Evolutionary conservation across 257 asterid genomes (phyloP).

Genomic region (Solanum pinnatisectum): DNA sequence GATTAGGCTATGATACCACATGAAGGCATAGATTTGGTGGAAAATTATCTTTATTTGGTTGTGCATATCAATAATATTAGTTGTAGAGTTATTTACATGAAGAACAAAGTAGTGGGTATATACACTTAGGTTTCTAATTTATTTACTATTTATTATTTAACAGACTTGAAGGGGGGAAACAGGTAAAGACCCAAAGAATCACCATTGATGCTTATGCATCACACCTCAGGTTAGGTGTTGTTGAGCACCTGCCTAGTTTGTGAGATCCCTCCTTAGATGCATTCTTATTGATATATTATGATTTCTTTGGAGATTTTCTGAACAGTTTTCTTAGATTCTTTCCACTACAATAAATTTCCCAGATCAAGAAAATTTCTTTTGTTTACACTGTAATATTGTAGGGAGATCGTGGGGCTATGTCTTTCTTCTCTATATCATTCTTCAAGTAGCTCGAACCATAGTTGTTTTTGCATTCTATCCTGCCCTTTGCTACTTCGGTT

Average conservation of each 20-base stretch:
- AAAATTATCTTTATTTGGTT: not conserved
- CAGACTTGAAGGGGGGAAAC: not conserved
- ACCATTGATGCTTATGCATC: not conserved
- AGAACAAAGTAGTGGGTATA: not conserved
- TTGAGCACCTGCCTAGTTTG: not conserved
- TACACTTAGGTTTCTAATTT: not conserved
- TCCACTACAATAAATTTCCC: not conserved
- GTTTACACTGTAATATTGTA: not conserved
- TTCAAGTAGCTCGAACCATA: not conserved
- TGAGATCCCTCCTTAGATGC: not conserved
- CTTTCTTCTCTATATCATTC: constrained; percentile 3
- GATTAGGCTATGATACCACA: not conserved
- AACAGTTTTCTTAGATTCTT: not conserved
- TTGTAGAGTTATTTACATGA: not conserved
- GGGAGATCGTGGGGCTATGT: constrained; percentile 1
- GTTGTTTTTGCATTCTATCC: not conserved
- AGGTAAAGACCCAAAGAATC: not conserved
- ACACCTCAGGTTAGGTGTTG: not conserved
- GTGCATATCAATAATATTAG: not conserved
- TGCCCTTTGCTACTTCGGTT: constrained; percentile 1
- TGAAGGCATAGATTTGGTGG: not conserved
- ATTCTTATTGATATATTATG: not conserved
- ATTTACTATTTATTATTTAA: not conserved
- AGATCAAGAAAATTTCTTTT: not conserved
- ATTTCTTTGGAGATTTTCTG: no score